A percentile compares a stretch with the other conserved stretches of the same genome.
Conservation (phyloP, 768 basidiomycete species). For the Psilocybe subaeruginosa region DNA sequence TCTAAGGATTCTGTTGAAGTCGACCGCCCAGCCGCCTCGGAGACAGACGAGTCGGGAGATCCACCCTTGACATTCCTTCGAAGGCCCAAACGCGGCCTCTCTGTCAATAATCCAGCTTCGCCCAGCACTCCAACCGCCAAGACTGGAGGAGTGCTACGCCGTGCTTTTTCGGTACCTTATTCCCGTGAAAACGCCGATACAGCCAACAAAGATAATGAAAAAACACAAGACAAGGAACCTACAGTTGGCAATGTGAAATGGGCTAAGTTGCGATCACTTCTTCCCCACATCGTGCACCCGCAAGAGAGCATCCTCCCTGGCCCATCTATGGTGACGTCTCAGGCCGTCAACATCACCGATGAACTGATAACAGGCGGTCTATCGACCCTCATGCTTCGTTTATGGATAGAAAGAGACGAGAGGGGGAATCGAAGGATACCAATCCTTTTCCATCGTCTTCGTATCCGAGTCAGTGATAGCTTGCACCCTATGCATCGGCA, state of each 20-base stretch:
- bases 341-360: conserved; percentile 75
- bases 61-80: conserved; percentile 11
- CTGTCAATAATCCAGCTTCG: conserved; percentile 11
- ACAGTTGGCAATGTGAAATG: conserved; percentile 47
- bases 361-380: conserved; percentile 83
- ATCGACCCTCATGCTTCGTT: conserved; percentile 73
- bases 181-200: conserved; percentile 15
- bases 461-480: conserved; percentile 86
- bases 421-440: conserved; percentile 82
- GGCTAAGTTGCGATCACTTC: conserved; percentile 64
- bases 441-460: conserved; percentile 74
- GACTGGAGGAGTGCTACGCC: conserved; percentile 23
- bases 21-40: conserved; percentile 14
- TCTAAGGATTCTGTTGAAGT: conserved; percentile 2
- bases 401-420: conserved; percentile 91
- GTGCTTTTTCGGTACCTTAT: conserved; percentile 38
- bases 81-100: conserved; percentile 19
- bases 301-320: conserved; percentile 34
- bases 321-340: conserved; percentile 53
- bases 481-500: conserved; percentile 76
- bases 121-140: conserved; percentile 13
- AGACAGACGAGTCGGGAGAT: conserved; percentile 12
- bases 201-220: conserved; percentile 23
- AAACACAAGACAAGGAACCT: conserved; percentile 12
- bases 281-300: conserved; percentile 56